Percentiles rank a stretch among this genome's conserved stretches.
Conservation (phyloP, 371 early-diverging fungal genomes). For the Haplosporangium sp. region DNA sequence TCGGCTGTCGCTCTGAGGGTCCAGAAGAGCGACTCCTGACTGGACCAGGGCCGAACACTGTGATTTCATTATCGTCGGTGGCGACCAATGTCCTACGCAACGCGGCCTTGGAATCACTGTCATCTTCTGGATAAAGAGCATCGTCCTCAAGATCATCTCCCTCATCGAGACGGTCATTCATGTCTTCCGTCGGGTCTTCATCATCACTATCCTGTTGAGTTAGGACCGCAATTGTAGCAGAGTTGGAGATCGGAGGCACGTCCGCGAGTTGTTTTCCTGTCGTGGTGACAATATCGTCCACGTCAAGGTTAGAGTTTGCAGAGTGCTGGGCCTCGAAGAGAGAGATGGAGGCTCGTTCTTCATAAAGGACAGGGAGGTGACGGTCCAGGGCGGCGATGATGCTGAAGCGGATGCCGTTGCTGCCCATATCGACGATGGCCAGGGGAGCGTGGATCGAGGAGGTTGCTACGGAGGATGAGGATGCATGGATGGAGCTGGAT, state of each 20-base stretch:
- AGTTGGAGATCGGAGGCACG: slow-evolving; percentile 32
- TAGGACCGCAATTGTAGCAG: slow-evolving; percentile 40
- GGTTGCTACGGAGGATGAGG: not conserved
- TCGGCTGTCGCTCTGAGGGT: slow-evolving; percentile 54
- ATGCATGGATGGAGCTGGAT: slow-evolving; percentile 2
- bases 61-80: slow-evolving; percentile 25
- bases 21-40: not conserved
- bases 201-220: not conserved
- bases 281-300: not conserved
- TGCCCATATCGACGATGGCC: slow-evolving; percentile 76
- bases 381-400: slow-evolving; percentile 66
- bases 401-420: slow-evolving; percentile 76
- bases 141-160: slow-evolving; percentile 1
- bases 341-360: slow-evolving; percentile 73
- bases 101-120: slow-evolving; percentile 18
- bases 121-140: not conserved
- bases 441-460: slow-evolving; percentile 59
- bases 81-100: slow-evolving; percentile 35
- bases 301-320: not conserved
- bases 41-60: not conserved
- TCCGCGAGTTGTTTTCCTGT: not conserved
- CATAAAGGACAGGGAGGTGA: slow-evolving; percentile 71
- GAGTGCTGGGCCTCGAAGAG: slow-evolving; percentile 64
- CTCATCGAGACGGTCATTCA: slow-evolving; percentile 4
- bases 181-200: not conserved